Evolutionary conservation across 345 rosid genomes (phyloP), one percentile per base, ranked within the genome.

Genomic region (Pugionium cornutum): DNA sequence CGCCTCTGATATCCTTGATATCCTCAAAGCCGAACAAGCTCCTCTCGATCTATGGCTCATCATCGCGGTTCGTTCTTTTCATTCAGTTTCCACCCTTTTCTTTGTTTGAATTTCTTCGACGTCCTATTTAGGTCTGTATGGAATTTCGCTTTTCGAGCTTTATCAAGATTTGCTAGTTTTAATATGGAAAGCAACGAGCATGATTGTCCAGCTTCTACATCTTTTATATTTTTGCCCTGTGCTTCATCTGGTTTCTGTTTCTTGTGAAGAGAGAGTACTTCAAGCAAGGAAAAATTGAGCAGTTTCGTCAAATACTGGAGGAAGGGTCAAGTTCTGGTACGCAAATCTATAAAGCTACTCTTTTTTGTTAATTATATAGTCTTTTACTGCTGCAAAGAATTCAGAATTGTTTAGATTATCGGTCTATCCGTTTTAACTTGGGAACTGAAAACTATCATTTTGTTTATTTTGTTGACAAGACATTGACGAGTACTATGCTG

Each of bases 21-120:
- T 94, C 77, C 99, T 90, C 62, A 94, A 94, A 78, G 99, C 96
- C 69, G 99, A 94, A 72, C 99, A 94, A 82, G 99, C 99, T 44
- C 95, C 97, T 72, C 96, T 88, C 70, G 87, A 88, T 82, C 91
- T 94, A 76, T 94, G 99, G 99, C 96, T 94, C 69, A 80, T 90
- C 64, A 94, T 94, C 61, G 97, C 99, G 72, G 98, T 92, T 68
- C 58, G 82, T 77, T 68, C 53, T 31, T n/a, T 27, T 59, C 11
- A 18, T 18, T 48, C 53, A 8, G 28, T 49, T 51, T 25, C 6
- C 4, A 18, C 18, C 18, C 25, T 61, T 18, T 18, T 18, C 18
- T 28, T 28, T 58, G 9, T 10, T 41, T 54, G 36, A 44, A 28
- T 55, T 54, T 53, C 44, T 33, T 18, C 34, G 7, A 63, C 2